These are phyloP conservation scores for Aspergillus homomorphus DNA, from an alignment of 495 filamentous ascomycete species.

Conservation along the genomic window DNA sequence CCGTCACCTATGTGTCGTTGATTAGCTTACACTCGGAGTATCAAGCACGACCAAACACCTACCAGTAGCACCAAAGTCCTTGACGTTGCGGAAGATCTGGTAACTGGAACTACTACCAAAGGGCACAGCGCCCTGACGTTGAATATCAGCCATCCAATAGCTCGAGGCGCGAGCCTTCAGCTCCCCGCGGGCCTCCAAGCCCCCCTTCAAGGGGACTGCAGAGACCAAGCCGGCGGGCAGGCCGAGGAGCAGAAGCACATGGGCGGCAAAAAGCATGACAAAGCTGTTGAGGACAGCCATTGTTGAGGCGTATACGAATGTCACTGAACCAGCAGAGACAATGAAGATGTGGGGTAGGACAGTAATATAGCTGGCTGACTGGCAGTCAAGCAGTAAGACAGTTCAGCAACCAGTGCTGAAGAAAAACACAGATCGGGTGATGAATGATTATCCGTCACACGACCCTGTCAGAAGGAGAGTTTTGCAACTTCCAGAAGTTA, in stretches of 20 bases:
- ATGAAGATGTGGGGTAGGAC: conserved; percentile 1
- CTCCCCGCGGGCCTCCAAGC: conserved; percentile 13
- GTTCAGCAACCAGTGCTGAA: conserved; percentile 40
- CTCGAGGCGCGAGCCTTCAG: conserved; percentile 23
- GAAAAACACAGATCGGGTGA: conserved; percentile 15
- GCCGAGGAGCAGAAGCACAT: conserved; percentile 38
- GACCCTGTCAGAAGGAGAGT: conserved; percentile 16
- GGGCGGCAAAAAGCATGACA: conserved; percentile 32
- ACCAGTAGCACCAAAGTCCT: conserved; percentile 75
- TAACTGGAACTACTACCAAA: conserved; percentile 59
- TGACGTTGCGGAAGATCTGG: conserved; percentile 84
- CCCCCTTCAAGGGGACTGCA: conserved; percentile 38
- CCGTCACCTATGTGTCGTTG: conserved; percentile 58
- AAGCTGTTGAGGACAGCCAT: conserved; percentile 28
- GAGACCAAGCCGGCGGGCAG: conserved; percentile 37
- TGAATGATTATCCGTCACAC: conserved; percentile 13
- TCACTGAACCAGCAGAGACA: conserved; percentile 41
- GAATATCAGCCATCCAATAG: conserved; percentile 75
- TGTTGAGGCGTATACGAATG: conserved; percentile 22
- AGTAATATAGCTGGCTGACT: conserved; percentile 15
- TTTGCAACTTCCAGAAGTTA: not conserved
- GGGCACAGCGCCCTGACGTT: conserved; percentile 65
- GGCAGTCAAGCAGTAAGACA: conserved; percentile 10
- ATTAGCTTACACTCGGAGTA: conserved; percentile 22
- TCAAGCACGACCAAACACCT: conserved; percentile 2